phyloP scores from a whole-genome alignment of 352 stramenopile species.

The Pythium oligandrum region DNA sequence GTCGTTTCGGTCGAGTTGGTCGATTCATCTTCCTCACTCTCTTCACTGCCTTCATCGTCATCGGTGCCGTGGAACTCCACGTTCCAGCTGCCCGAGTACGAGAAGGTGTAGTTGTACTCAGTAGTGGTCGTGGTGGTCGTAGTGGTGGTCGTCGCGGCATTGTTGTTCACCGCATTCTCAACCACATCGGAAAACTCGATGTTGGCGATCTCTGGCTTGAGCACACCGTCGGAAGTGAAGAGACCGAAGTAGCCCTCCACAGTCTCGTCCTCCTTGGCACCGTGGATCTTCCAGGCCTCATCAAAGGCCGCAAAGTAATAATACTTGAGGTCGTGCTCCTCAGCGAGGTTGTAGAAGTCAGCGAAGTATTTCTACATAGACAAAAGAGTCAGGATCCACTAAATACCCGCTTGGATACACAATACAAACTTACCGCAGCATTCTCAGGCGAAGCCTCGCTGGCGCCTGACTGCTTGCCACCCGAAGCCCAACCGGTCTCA shows the following conservation, averaged over 20 bases:
- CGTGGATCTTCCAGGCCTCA: neutral
- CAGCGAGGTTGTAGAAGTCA: neutral
- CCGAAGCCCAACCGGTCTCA: slow-evolving; percentile 17
- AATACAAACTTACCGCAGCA: slow-evolving; percentile 33
- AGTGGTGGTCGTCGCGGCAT: slow-evolving; percentile 11
- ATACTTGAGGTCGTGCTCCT: slow-evolving; percentile 1
- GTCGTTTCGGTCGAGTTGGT: too few relatives aligned
- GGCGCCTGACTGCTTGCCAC: neutral
- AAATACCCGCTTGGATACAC: slow-evolving; percentile 10
- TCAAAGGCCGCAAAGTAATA: slow-evolving; percentile 2
- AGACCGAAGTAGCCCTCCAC: slow-evolving; percentile 1
- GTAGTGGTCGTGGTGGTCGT: too few relatives aligned
- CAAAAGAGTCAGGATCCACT: too few relatives aligned
- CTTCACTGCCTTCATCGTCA: too few relatives aligned
- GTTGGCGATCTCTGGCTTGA: neutral
- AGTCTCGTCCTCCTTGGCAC: neutral
- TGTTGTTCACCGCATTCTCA: slow-evolving; percentile 56
- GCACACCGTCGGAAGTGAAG: neutral
- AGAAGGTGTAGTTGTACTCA: too few relatives aligned
- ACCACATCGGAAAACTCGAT: slow-evolving; percentile 53
- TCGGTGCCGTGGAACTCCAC: too few relatives aligned
- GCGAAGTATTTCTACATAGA: neutral
- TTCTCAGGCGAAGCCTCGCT: slow-evolving; percentile 1
- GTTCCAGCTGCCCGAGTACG: too few relatives aligned
- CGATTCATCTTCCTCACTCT: too few relatives aligned